Evolutionary conservation across 2,329 filamentous ascomycete genomes (phyloP), one percentile per base, ranked within the genome.

Genomic region (Cladosporium sp.): DNA sequence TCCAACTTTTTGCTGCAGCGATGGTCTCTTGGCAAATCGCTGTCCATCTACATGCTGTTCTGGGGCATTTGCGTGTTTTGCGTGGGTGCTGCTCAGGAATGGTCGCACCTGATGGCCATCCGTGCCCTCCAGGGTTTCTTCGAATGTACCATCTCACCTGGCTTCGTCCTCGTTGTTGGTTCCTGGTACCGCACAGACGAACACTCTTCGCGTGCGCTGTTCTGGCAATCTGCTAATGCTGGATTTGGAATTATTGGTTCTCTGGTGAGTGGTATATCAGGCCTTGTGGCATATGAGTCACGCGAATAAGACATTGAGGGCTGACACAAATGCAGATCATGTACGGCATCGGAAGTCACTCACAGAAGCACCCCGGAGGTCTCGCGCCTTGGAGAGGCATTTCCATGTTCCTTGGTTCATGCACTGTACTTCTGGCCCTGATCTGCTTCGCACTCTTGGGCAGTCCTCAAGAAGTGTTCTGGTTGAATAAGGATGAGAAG

Each of bases 191-290:
- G 64, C 2, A 66, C 66, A 0, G 66, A 72, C 20, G 72, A 73
- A 49, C 72, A 74, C 50, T 63, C 69, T 2, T 64, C 67, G 8
- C 65, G 72, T 7, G 64, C 70, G 1, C 65, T 74, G 0, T 70
- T 74, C 60, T 74, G 71, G 65, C 69, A 72, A 45, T 70, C 69
- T 9, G 70, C 72, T 24, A 72, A 73, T 32, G 71, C 71, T 1
- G 69, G 70, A 40, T 72, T 73, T 35, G 64, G 66, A 15, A 50
- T 50, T 4, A 19, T 37, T 12, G 47, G 28, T 37, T 50, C 47
- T 24, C 13, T 35, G 47, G 32, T 34, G 19, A 20, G 45, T 35
- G 17, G 35, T 32, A 2, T 15, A 4, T 4, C 28, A 17, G 22
- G n/a, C 7, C 13, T 28, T 6, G 1, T 15, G 40, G 15, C 19